These are phyloP conservation scores for Melanomma pulvis-pyrius DNA, from an alignment of 495 filamentous ascomycete genomes.

Conservation along the genomic window DNA sequence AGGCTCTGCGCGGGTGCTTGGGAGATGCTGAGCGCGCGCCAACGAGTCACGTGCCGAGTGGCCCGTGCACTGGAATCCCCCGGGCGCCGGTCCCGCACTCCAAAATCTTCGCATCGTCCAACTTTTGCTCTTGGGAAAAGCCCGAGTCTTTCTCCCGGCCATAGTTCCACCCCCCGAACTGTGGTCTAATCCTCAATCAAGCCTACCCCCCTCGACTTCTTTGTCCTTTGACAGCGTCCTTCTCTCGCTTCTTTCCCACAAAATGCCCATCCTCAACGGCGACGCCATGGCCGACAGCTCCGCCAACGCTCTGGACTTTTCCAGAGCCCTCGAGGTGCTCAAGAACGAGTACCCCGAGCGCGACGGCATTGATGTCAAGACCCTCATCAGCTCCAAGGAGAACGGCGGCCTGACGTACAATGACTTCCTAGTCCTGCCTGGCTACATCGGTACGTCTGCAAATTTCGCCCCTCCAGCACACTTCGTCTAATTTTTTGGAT, in stretches of 20 bases:
- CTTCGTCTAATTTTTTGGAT: conserved; percentile 4
- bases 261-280: conserved; percentile 73
- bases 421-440: conserved; percentile 69
- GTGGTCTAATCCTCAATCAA: conserved; percentile 32
- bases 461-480: not conserved
- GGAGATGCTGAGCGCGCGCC: not conserved
- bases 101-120: conserved; percentile 22
- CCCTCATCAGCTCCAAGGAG: conserved; percentile 81
- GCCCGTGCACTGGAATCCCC: not conserved
- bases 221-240: not conserved
- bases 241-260: conserved; percentile 27
- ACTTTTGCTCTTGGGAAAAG: conserved; percentile 64
- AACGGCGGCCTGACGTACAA: conserved; percentile 89
- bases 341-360: conserved; percentile 67
- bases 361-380: conserved; percentile 84
- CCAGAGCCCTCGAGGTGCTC: conserved; percentile 76
- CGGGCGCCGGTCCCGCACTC: conserved; percentile 39
- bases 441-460: conserved; percentile 61
- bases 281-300: conserved; percentile 47
- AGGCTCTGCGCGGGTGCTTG: no score
- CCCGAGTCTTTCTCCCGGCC: conserved; percentile 54
- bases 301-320: conserved; percentile 57
- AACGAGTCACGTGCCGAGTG: conserved; percentile 12
- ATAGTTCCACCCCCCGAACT: conserved; percentile 40
- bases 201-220: conserved; percentile 1